These are phyloP conservation scores for Dalbergia cultrata DNA, from an alignment of 306 rosid species.

Conservation along the genomic window DNA sequence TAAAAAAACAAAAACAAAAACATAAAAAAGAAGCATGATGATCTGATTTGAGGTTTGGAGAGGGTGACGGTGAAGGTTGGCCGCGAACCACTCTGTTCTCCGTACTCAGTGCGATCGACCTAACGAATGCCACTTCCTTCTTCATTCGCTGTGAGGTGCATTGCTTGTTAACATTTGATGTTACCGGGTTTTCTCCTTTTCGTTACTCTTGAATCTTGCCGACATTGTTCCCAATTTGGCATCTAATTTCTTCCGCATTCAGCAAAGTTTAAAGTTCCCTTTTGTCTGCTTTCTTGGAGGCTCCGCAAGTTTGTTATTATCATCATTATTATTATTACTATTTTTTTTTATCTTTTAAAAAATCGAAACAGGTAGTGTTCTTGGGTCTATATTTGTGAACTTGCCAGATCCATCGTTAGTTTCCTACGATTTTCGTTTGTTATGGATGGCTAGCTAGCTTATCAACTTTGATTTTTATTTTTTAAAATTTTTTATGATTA, in stretches of 20 bases:
- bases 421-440: neutral
- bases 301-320: constrained; percentile 18
- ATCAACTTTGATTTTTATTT: constrained; percentile 9
- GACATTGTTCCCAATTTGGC: constrained; percentile 37
- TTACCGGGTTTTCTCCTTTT: constrained; percentile 15
- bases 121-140: neutral
- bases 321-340: neutral
- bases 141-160: neutral
- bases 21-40: neutral
- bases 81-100: constrained; percentile 45
- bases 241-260: constrained; percentile 31
- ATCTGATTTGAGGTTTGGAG: neutral
- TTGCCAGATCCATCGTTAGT: constrained; percentile 45
- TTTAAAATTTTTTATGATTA: neutral
- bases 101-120: neutral
- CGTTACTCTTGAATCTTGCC: neutral
- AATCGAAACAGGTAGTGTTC: constrained; percentile 53
- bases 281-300: neutral
- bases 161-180: neutral
- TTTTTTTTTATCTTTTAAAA: neutral
- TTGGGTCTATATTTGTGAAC: neutral
- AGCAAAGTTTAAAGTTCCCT: neutral
- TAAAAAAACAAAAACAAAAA: neutral
- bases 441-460: constrained; percentile 24
- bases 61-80: constrained; percentile 16